Evolutionary conservation across 331 rosid genomes (phyloP).

Genomic region (Quercus tomentella): DNA sequence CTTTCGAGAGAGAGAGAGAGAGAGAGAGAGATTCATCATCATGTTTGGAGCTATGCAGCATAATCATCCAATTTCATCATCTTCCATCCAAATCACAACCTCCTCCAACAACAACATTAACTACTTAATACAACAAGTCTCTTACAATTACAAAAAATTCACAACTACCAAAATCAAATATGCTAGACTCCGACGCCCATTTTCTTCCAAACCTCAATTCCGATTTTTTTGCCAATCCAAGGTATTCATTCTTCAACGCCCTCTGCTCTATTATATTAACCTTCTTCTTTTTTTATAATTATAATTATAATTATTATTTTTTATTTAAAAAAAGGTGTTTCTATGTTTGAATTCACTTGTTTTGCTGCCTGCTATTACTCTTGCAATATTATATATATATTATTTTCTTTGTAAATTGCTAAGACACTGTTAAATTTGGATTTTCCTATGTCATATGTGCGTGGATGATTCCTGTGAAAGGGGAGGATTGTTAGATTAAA

Average conservation of each 20-base stretch:
- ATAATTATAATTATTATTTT: no score
- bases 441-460: background rate
- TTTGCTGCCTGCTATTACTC: background rate
- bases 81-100: conserved; percentile 31
- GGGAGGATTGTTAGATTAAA: no score
- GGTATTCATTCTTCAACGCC: conserved; percentile 35
- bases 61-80: background rate
- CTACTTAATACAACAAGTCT: conserved; percentile 11
- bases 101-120: conserved; percentile 13
- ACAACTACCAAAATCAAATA: background rate
- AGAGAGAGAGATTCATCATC: background rate
- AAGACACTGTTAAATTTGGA: background rate
- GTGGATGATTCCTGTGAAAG: no score
- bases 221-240: conserved; percentile 53
- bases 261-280: background rate
- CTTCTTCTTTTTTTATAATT: background rate
- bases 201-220: conserved; percentile 15
- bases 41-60: background rate
- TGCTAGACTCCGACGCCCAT: conserved; percentile 9
- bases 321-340: no score
- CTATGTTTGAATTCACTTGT: background rate
- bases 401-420: background rate
- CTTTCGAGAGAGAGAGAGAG: no score
- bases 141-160: conserved; percentile 20
- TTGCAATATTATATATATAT: background rate